phyloP scores from a whole-genome alignment of 2,329 filamentous ascomycete genomes.

The Colletotrichum sp. region DNA sequence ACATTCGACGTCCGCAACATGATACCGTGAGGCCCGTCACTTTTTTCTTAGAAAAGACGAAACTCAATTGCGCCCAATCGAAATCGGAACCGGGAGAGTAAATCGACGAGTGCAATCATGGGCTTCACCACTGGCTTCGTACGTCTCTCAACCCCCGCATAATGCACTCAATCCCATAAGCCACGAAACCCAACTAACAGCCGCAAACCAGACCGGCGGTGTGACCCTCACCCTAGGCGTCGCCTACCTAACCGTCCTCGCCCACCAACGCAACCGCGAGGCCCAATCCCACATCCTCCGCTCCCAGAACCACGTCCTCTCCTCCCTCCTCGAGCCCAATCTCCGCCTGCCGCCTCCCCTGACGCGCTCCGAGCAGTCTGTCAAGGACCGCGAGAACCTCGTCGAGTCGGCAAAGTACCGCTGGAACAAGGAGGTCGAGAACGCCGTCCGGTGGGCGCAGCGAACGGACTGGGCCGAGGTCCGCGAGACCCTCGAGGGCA shows the following conservation, averaged over 20 bases:
- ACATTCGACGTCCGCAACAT: not conserved
- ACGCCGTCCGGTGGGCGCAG: slow-evolving; percentile 70
- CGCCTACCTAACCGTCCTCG: slow-evolving; percentile 73
- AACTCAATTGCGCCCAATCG: not conserved
- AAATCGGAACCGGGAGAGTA: not conserved
- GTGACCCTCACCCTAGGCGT: slow-evolving; percentile 76
- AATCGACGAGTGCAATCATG: slow-evolving; percentile 50
- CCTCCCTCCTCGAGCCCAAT: slow-evolving; percentile 55
- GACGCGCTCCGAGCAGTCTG: slow-evolving; percentile 54
- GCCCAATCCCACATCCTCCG: slow-evolving; percentile 61
- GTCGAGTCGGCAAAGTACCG: slow-evolving; percentile 74
- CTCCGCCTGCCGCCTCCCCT: slow-evolving; percentile 51
- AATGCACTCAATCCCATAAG: not conserved
- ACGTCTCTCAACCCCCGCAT: slow-evolving; percentile 36
- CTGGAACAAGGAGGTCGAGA: slow-evolving; percentile 78
- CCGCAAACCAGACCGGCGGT: slow-evolving; percentile 66
- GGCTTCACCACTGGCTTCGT: slow-evolving; percentile 79
- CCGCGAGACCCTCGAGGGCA: slow-evolving; percentile 61
- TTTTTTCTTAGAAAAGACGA: not conserved
- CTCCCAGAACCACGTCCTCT: slow-evolving; percentile 60
- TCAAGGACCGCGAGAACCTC: slow-evolving; percentile 58
- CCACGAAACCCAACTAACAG: not conserved
- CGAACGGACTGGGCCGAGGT: slow-evolving; percentile 68
- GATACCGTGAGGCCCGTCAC: slow-evolving; percentile 9
- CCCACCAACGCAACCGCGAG: slow-evolving; percentile 72